Evolutionary conservation across 768 basidiomycete genomes (phyloP).

Genomic region (Lactifluus piperatus): DNA sequence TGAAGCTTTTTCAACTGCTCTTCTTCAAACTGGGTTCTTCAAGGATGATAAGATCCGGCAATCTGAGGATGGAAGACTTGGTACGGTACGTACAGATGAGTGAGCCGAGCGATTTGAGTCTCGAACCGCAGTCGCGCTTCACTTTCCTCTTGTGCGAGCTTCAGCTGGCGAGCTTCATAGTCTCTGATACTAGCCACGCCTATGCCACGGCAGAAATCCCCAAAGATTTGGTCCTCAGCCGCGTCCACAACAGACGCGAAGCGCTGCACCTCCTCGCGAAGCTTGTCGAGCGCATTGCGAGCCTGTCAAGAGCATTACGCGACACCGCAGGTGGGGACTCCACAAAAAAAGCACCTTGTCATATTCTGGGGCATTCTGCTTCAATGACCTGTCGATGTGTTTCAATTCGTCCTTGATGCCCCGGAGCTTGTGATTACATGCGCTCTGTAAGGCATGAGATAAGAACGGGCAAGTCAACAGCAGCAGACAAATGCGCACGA

Average conservation of each 20-base stretch:
- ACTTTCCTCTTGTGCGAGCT: slow-evolving; percentile 80
- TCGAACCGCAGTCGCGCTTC: slow-evolving; percentile 77
- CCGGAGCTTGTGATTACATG: slow-evolving; percentile 62
- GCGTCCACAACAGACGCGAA: slow-evolving; percentile 53
- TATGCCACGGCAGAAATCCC: slow-evolving; percentile 70
- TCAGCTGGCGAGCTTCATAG: slow-evolving; percentile 88
- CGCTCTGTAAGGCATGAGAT: slow-evolving; percentile 41
- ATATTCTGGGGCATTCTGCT: slow-evolving; percentile 56
- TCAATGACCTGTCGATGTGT: slow-evolving; percentile 64
- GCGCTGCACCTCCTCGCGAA: slow-evolving; percentile 46
- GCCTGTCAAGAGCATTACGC: slow-evolving; percentile 34
- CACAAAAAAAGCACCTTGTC: slow-evolving; percentile 45
- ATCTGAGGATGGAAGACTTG: not conserved
- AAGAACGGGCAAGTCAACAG: not conserved
- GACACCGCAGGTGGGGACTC: not conserved
- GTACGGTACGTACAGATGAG: slow-evolving; percentile 66
- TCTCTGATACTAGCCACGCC: slow-evolving; percentile 77
- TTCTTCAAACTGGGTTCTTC: slow-evolving; percentile 74
- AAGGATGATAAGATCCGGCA: not conserved
- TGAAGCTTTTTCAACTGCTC: slow-evolving; percentile 60
- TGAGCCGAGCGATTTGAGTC: slow-evolving; percentile 77
- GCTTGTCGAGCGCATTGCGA: slow-evolving; percentile 39
- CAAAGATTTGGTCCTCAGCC: slow-evolving; percentile 77
- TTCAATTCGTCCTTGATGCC: slow-evolving; percentile 82
- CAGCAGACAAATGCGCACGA: slow-evolving; percentile 34